Conservation (phyloP, 805 yeast genomes). For the Candida krabiensis region DNA sequence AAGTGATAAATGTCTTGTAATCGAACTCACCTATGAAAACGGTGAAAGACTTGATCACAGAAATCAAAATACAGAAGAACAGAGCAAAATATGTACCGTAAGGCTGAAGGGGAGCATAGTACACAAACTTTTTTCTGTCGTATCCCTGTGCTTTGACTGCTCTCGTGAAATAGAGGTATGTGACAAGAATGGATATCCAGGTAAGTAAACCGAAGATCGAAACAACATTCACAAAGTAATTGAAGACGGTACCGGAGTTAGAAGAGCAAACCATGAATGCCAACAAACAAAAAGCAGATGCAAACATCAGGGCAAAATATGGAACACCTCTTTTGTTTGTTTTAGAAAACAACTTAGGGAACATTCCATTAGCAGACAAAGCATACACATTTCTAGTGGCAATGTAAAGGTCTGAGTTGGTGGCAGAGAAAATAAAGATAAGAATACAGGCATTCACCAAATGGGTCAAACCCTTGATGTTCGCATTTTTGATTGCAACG, state of each 20-base stretch:
- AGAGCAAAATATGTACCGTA: constrained; percentile 64
- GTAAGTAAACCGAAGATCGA: constrained; percentile 74
- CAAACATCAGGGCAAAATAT: constrained; percentile 49
- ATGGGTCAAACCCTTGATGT: constrained; percentile 66
- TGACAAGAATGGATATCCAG: constrained; percentile 69
- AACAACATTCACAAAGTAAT: constrained; percentile 72
- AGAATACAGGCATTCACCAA: constrained; percentile 77
- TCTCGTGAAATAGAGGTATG: constrained; percentile 63
- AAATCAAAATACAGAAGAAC: constrained; percentile 50
- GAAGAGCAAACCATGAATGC: constrained; percentile 70
- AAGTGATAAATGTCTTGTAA: constrained; percentile 70
- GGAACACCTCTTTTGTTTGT: constrained; percentile 77
- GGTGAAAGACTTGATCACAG: constrained; percentile 68
- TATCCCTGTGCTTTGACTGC: constrained; percentile 71
- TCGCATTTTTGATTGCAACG: constrained; percentile 70
- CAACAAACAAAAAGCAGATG: constrained; percentile 56
- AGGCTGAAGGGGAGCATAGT: constrained; percentile 68
- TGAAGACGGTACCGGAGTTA: constrained; percentile 56
- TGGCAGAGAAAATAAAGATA: constrained; percentile 77
- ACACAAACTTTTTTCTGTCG: constrained; percentile 54
- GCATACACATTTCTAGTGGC: constrained; percentile 76
- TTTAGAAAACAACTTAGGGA: constrained; percentile 65
- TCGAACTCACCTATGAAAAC: constrained; percentile 61
- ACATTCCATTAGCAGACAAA: constrained; percentile 69
- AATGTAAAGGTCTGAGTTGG: constrained; percentile 75